Conservation (phyloP, 169 alveolate species). For the Theileria equi region DNA sequence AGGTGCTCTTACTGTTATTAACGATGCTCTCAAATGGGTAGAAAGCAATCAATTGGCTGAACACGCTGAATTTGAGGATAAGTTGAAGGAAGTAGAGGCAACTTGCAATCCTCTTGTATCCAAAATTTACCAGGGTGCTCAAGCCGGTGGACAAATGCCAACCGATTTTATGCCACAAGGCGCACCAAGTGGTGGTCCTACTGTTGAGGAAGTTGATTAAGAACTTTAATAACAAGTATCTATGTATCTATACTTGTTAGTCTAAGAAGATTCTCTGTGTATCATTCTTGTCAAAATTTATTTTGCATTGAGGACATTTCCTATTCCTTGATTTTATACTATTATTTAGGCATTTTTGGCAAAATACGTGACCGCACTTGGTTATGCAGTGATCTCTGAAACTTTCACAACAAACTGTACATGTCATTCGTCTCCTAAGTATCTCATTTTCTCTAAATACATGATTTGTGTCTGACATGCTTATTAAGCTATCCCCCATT, state of each 20-base stretch:
- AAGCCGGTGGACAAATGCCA: constrained; percentile 88
- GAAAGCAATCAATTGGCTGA: constrained; percentile 92
- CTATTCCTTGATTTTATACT: constrained; percentile 70
- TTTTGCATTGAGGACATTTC: constrained; percentile 77
- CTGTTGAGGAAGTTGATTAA: constrained; percentile 91
- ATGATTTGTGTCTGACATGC: constrained; percentile 5
- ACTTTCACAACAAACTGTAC: constrained; percentile 79
- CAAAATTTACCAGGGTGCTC: constrained; percentile 91
- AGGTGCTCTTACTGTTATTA: constrained; percentile 81
- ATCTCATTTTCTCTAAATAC: constrained; percentile 67
- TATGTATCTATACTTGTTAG: not conserved
- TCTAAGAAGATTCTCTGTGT: constrained; percentile 65
- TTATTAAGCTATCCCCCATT: not conserved
- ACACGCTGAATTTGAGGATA: constrained; percentile 89
- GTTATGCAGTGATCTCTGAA: constrained; percentile 73
- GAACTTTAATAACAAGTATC: not conserved
- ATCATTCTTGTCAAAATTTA: constrained; percentile 72
- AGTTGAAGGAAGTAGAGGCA: constrained; percentile 94
- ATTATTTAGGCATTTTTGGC: constrained; percentile 65
- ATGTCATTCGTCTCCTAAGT: constrained; percentile 71
- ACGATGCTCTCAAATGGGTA: constrained; percentile 90
- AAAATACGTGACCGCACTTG: constrained; percentile 81
- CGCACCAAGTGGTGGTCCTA: constrained; percentile 91
- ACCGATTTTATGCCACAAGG: constrained; percentile 88
- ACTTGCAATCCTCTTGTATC: constrained; percentile 91